These are phyloP conservation scores for Trichocomaceae sp. DNA, from an alignment of 2,329 filamentous ascomycete genomes.

Conservation along the genomic window DNA sequence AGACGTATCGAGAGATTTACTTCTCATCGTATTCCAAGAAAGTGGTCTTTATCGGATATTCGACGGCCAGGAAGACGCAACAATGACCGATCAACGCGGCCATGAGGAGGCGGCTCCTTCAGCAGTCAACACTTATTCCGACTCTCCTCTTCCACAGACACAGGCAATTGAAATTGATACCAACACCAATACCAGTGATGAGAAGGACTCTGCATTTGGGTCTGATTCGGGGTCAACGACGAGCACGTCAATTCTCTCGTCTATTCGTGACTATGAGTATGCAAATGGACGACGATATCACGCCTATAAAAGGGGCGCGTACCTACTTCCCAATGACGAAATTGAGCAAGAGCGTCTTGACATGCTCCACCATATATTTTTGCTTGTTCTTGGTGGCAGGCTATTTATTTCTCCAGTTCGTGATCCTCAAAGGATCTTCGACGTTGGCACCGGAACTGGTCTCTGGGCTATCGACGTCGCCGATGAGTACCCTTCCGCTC, in stretches of 20 bases:
- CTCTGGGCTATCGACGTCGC: constrained; percentile 53
- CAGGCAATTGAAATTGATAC: constrained; percentile 6
- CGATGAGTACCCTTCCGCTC: constrained; percentile 14
- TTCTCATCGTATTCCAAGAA: no score
- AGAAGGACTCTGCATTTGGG: constrained; percentile 1
- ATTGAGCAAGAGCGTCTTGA: constrained; percentile 9
- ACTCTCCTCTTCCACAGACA: neutral
- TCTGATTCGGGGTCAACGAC: neutral
- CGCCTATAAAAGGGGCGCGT: constrained; percentile 6
- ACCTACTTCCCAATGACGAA: constrained; percentile 9
- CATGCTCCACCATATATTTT: constrained; percentile 32
- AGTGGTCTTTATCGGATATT: no score
- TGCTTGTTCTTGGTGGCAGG: constrained; percentile 42
- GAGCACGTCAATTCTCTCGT: constrained; percentile 5
- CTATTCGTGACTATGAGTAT: constrained; percentile 4
- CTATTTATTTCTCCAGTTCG: constrained; percentile 41
- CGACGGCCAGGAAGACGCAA: no score
- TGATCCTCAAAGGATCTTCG: constrained; percentile 37
- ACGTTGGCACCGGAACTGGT: constrained; percentile 47
- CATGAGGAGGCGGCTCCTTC: neutral
- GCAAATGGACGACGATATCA: constrained; percentile 9
- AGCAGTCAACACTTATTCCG: neutral
- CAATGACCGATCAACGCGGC: neutral
- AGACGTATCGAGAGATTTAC: no score
- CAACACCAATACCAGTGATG: neutral